These are phyloP conservation scores for Fusarium tupiense DNA, from an alignment of 2,329 filamentous ascomycete genomes.

Conservation along the genomic window DNA sequence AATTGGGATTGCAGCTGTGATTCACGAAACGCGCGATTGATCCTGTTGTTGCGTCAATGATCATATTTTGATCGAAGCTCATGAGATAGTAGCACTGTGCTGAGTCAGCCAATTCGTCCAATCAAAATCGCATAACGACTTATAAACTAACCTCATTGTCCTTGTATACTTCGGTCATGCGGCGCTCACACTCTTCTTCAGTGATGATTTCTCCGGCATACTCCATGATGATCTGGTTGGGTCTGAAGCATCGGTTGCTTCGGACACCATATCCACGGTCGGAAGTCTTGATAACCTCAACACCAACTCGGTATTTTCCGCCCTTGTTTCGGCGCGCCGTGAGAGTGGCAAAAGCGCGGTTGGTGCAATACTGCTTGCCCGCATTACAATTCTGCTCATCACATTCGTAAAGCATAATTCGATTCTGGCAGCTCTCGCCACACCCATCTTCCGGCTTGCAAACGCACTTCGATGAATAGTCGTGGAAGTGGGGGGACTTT, in stretches of 20 bases:
- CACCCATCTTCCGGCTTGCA: conserved; percentile 83
- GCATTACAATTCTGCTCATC: conserved; percentile 89
- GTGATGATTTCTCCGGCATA: conserved; percentile 99
- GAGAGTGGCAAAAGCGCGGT: conserved; percentile 87
- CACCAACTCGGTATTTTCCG: conserved; percentile 89
- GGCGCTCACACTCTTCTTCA: conserved; percentile 88
- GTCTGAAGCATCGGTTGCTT: conserved; percentile 85
- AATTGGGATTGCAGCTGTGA: conserved; percentile 96
- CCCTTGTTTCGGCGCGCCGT: conserved; percentile 78
- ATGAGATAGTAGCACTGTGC: conserved; percentile 96
- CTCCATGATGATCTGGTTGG: conserved; percentile 97
- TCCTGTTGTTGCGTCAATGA: conserved; percentile 95
- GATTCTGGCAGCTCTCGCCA: conserved; percentile 89
- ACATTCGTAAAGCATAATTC: conserved; percentile 98
- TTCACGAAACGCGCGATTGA: conserved; percentile 98
- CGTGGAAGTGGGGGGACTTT: conserved; percentile 77
- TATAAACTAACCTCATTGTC: conserved; percentile 79
- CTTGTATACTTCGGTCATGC: conserved; percentile 94
- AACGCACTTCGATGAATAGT: conserved; percentile 80
- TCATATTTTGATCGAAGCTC: conserved; percentile 98
- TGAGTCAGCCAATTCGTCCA: conserved; percentile 17
- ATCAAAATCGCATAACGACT: neutral
- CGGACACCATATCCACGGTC: conserved; percentile 93
- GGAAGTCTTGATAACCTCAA: conserved; percentile 91
- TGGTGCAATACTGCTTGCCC: conserved; percentile 78